Base-by-base conservation (phyloP, 2,329 filamentous ascomycete genomes). In the Pseudogymnoascus sp. region DNA sequence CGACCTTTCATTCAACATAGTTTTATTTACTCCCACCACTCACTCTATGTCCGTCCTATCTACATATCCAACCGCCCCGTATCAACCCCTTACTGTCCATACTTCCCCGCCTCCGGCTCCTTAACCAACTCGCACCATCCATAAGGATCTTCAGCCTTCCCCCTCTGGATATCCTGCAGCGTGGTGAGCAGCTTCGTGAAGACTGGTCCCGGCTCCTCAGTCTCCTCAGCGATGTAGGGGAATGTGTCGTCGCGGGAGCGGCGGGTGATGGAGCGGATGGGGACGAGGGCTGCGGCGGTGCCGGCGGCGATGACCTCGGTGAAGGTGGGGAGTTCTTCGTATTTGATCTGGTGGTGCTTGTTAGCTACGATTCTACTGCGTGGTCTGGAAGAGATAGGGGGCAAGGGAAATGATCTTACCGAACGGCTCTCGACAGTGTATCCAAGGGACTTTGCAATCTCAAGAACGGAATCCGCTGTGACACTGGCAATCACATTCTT, bases 251-350 rank as follows among this genome's bases (percentile, higher is more conserved):
- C 70, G 50, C 71, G 58, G 16, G 74, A 74, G 22, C 78, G 82
- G 69, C 91, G 85, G 2, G 90, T 94, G 72, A 97, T 96, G 67
- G 89, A 94, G 64, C 88, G 88, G 74, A 97, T 94, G 1, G 93
- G 93, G 2, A 97, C 92, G 60, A 99, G 79, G 0, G 90, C 90
- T 0, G 92, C 93, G 0, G 93, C 93, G 0, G 93, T 97, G 1
- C 93, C 93, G 2, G 91, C 92, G 3, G 93, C 94, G 75, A 97
- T 86, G 59, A 99, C 86, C 75, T 97, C 93, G 58, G 70, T 78
- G 71, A 91, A 91, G 14, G 70, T 66, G 9, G 77, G 74, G 16
- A 86, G 77, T 69, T 86, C 83, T 16, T 73, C 67, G 71, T 85
- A 86, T 74, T 80, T 82, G 74, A 91, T 87, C 82, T 86, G 67